phyloP scores from a whole-genome alignment of 768 basidiomycete species.

The Cystobasidium ongulense region DNA sequence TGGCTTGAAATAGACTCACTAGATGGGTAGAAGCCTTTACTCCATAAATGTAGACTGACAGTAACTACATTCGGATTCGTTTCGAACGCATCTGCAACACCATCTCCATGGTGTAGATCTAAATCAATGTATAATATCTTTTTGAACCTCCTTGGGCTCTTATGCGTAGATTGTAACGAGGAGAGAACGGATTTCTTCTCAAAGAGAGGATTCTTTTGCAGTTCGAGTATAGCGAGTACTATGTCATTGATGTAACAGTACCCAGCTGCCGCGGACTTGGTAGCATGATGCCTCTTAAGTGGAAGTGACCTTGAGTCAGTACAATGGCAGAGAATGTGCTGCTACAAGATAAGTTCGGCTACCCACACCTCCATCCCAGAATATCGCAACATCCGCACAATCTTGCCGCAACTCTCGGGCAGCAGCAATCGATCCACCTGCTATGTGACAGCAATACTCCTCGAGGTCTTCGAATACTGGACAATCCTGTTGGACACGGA shows the following conservation, averaged over 20 bases:
- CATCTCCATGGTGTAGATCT: conserved; percentile 86
- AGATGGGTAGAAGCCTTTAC: conserved; percentile 76
- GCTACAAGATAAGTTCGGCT: too few species aligned
- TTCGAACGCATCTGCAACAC: conserved; percentile 44
- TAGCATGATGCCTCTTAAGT: conserved; percentile 64
- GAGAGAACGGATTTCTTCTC: neutral
- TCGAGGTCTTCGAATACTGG: conserved; percentile 64
- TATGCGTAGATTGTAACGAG: conserved; percentile 46
- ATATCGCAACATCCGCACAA: conserved; percentile 59
- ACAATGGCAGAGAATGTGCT: neutral
- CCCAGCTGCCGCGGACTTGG: conserved; percentile 67
- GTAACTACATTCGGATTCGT: conserved; percentile 51
- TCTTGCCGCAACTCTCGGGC: conserved; percentile 55
- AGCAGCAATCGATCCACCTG: conserved; percentile 69
- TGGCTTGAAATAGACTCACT: conserved; percentile 46
- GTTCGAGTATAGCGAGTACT: conserved; percentile 66
- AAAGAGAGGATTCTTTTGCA: conserved; percentile 50
- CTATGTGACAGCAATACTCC: conserved; percentile 63
- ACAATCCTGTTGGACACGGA: conserved; percentile 58
- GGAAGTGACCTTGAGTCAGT: neutral
- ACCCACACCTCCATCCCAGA: conserved; percentile 85
- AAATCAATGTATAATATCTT: conserved; percentile 85
- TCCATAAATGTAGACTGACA: conserved; percentile 72
- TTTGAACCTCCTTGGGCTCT: conserved; percentile 34
- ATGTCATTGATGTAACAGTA: conserved; percentile 94